phyloP scores from a whole-genome alignment of 257 asterid species.

The Nicotiana benthamiana region DNA sequence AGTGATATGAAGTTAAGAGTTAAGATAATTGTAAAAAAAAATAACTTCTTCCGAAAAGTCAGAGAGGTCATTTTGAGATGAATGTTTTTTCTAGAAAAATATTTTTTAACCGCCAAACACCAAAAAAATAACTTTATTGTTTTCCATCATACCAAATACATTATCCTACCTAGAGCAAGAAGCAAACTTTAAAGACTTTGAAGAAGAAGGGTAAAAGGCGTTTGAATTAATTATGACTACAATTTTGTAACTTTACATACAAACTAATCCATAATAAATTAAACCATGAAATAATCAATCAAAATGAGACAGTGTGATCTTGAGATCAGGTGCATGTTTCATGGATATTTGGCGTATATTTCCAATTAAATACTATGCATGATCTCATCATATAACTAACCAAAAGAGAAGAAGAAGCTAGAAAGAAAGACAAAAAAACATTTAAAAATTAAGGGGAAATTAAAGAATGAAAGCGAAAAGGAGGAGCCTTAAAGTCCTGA shows the following conservation, averaged over 20 bases:
- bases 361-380: neutral
- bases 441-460: neutral
- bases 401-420: neutral
- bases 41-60: neutral
- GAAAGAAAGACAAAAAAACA: neutral
- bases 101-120: neutral
- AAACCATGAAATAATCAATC: neutral
- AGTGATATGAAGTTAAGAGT: neutral
- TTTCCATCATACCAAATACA: neutral
- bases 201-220: neutral
- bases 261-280: neutral
- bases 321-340: neutral
- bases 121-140: neutral
- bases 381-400: neutral
- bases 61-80: neutral
- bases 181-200: neutral
- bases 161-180: too few relatives aligned
- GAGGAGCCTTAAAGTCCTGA: neutral
- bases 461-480: neutral
- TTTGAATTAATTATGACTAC: neutral
- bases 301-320: neutral
- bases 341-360: neutral
- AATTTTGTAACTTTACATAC: neutral
- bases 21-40: neutral
- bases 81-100: neutral